Evolutionary conservation across 2,329 filamentous ascomycete species (phyloP).

Genomic region (Ascochyta rabiei): DNA sequence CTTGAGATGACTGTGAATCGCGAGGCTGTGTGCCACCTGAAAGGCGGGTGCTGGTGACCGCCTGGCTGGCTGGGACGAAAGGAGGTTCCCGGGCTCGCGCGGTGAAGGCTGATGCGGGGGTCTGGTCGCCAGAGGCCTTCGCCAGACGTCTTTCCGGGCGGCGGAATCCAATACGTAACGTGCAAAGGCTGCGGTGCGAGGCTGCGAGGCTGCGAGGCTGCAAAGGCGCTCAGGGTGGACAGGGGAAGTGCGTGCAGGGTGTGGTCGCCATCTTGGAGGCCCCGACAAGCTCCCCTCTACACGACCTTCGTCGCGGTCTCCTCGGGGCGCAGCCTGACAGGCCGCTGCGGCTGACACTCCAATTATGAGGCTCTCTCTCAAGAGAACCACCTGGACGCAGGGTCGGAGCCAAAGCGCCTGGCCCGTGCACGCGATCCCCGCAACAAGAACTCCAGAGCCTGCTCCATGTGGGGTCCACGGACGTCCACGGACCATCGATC

Average conservation of each 20-base stretch:
- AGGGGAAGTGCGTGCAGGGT: neutral
- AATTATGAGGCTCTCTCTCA: conserved; percentile 15
- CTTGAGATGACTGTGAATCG: conserved; percentile 6
- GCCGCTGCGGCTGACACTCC: conserved; percentile 19
- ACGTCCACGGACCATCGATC: no score
- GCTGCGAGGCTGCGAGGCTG: conserved; percentile 8
- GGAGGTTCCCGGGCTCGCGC: conserved; percentile 14
- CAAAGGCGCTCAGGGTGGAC: conserved; percentile 6
- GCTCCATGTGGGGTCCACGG: conserved; percentile 9
- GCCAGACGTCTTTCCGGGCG: conserved; percentile 11
- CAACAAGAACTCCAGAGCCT: conserved; percentile 4
- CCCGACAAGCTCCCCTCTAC: conserved; percentile 7
- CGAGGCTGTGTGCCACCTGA: conserved; percentile 13
- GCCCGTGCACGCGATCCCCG: conserved; percentile 2
- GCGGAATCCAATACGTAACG: conserved; percentile 17
- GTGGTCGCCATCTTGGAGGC: conserved; percentile 2
- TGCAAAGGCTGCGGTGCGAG: neutral
- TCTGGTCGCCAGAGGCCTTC: conserved; percentile 12
- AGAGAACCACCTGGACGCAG: conserved; percentile 11
- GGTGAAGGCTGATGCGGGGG: conserved; percentile 20
- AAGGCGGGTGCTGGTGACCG: conserved; percentile 3
- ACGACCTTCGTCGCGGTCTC: conserved; percentile 7
- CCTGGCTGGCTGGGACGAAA: conserved; percentile 7
- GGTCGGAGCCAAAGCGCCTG: neutral
- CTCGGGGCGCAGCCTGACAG: conserved; percentile 18